A percentile compares a stretch with the other conserved stretches of the same genome.
These are phyloP conservation scores for Rubroboletus pulcherrimus DNA, from an alignment of 768 basidiomycete genomes.

Conservation along the genomic window DNA sequence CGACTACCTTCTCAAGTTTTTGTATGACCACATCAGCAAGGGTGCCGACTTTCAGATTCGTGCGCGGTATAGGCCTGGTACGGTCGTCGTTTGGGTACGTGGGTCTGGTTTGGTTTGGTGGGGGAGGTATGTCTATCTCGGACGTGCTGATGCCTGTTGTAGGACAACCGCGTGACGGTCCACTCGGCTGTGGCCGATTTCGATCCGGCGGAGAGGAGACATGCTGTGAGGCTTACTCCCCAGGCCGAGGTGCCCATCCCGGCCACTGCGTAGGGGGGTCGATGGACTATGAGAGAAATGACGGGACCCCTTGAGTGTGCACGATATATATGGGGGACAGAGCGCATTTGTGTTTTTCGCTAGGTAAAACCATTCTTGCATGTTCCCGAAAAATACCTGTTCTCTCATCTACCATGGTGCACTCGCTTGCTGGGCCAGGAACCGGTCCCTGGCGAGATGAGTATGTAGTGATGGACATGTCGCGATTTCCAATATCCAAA, in stretches of 20 bases:
- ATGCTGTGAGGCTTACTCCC: background rate
- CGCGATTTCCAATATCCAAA: no score
- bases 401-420: no score
- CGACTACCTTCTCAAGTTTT: constrained; percentile 27
- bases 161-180: background rate
- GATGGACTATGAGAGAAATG: background rate
- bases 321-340: background rate
- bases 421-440: no score
- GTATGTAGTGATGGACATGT: no score
- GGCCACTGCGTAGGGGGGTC: background rate
- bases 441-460: no score
- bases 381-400: no score
- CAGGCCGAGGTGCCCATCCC: background rate
- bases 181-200: background rate
- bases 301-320: background rate
- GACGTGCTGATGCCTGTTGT: background rate
- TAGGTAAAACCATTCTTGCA: no score
- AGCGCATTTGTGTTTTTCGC: no score
- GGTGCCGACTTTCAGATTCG: background rate
- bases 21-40: background rate
- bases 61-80: background rate
- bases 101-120: background rate
- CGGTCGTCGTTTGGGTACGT: background rate
- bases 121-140: background rate
- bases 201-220: background rate